Evolutionary conservation across 2,329 filamentous ascomycete genomes (phyloP).

Genomic region (Leptographium radiaticola): DNA sequence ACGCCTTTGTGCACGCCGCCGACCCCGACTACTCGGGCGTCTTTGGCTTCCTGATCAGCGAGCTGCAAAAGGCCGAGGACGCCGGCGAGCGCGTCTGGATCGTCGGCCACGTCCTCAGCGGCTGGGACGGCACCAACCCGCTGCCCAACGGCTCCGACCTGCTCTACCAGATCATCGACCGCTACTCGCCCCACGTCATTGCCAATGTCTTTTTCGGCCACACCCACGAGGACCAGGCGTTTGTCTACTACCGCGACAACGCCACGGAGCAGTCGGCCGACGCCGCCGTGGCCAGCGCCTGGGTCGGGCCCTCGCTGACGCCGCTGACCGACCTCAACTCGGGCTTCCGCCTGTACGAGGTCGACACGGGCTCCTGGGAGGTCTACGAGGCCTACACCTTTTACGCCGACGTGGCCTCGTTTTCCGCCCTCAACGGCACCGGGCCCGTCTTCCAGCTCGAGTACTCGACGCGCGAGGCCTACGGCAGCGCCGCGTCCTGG

Average conservation of each 20-base stretch:
- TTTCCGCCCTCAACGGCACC: constrained; percentile 23
- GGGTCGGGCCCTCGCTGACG: constrained; percentile 35
- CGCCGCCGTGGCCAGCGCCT: constrained; percentile 40
- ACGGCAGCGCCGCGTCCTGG: constrained; percentile 31
- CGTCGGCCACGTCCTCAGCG: constrained; percentile 43
- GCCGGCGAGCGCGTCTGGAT: constrained; percentile 41
- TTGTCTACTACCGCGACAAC: constrained; percentile 38
- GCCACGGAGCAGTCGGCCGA: constrained; percentile 26
- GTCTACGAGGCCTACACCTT: constrained; percentile 42
- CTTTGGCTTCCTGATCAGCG: constrained; percentile 37
- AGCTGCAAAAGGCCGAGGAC: constrained; percentile 39
- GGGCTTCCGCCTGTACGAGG: constrained; percentile 43
- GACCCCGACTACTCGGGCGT: constrained; percentile 37
- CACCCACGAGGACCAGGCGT: constrained; percentile 34
- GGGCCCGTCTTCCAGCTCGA: constrained; percentile 38
- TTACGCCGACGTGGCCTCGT: constrained; percentile 36
- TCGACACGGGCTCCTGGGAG: constrained; percentile 43
- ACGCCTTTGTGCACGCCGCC: constrained; percentile 37
- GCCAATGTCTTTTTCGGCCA: constrained; percentile 44
- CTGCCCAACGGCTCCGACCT: constrained; percentile 30
- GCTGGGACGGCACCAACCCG: constrained; percentile 34
- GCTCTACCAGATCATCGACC: constrained; percentile 36
- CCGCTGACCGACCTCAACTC: constrained; percentile 37
- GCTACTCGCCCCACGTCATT: constrained; percentile 38
- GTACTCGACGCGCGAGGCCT: constrained; percentile 42